Base-by-base conservation (phyloP, 257 asterid genomes). In the Verbascum thapsus region DNA sequence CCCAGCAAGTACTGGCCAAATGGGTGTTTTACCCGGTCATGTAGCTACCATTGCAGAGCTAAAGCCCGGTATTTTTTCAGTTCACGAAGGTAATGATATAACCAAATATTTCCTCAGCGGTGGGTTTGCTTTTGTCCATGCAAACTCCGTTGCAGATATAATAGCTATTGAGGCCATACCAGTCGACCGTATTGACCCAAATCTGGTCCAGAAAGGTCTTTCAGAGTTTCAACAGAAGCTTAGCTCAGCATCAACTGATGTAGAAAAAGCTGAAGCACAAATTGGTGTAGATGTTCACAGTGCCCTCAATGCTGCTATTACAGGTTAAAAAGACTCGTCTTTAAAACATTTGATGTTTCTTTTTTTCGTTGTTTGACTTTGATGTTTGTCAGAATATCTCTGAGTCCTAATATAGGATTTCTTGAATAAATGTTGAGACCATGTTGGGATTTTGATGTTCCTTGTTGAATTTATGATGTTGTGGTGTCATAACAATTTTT, bases 1-100 rank as follows among this genome's bases (percentile, higher is more conserved):
- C 22, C 91, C 91, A 5, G 88, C 91, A 47, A 76, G 82, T 26
- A 78, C 84, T 0, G 88, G 91, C 45, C 91, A 81, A 61, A 84
- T 84, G 91, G 88, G 91, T 81, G 85, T 84, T 51, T 73, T 84
- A 74, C 91, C 91, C 0, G 85, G 85, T 57, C 91, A 84, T 40
- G 91, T 84, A 6, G 74, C 91, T 1, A 84, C 91, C 16, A 78
- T 84, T 59, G 88, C 88, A 12, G 91, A 81, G 79, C 74, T 84
- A 16, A 83, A 80, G 66, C 85, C 43, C 12, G 44, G 22, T 32
- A 7, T 54, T 54, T 54, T 54, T 9, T 54, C 43, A 15, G 61
- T 34, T 51, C 87, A 83, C 3, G 86, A 81, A 54, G 87, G 85
- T 35, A 78, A 62, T 4, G 85, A 78, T 4, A 79, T 69, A 49